A percentile compares a stretch with the other conserved stretches of the same genome.
These are phyloP conservation scores for Thuja plicata DNA, from an alignment of 83 land plant genomes.

Conservation along the genomic window DNA sequence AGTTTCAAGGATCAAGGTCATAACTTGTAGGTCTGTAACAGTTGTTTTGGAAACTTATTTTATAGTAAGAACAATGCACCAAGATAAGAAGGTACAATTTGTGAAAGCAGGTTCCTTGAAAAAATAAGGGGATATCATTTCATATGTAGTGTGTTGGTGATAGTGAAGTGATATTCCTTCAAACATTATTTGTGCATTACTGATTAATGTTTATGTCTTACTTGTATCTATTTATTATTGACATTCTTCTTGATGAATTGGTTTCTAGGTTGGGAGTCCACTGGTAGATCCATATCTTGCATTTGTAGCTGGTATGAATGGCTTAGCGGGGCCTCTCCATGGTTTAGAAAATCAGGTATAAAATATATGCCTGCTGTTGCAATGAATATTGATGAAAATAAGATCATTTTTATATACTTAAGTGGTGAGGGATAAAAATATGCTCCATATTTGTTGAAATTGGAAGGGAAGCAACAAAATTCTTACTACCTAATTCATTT, in stretches of 20 bases:
- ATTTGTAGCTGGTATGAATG: constrained; percentile 98
- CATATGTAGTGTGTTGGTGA: too few species aligned
- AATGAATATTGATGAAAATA: too few species aligned
- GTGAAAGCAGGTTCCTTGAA: not conserved
- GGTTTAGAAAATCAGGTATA: constrained; percentile 99
- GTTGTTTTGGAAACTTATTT: not conserved
- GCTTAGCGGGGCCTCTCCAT: constrained; percentile 97
- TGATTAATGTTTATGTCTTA: too few species aligned
- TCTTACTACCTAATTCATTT: too few species aligned
- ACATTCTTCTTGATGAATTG: not conserved
- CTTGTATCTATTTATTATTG: not conserved
- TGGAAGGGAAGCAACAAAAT: too few species aligned
- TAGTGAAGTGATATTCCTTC: too few species aligned
- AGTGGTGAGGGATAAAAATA: not conserved
- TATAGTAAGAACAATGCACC: not conserved
- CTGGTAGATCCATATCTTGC: constrained; percentile 97
- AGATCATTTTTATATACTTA: not conserved
- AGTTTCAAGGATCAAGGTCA: not conserved
- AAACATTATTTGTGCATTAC: too few species aligned
- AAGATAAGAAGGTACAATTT: not conserved
- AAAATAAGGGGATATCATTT: not conserved
- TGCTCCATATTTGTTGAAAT: not conserved
- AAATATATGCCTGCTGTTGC: too few species aligned
- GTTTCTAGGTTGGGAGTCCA: constrained; percentile 89
- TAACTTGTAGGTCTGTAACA: not conserved